phyloP scores from a whole-genome alignment of 495 filamentous ascomycete genomes.

The Trichoderma asperelloides region DNA sequence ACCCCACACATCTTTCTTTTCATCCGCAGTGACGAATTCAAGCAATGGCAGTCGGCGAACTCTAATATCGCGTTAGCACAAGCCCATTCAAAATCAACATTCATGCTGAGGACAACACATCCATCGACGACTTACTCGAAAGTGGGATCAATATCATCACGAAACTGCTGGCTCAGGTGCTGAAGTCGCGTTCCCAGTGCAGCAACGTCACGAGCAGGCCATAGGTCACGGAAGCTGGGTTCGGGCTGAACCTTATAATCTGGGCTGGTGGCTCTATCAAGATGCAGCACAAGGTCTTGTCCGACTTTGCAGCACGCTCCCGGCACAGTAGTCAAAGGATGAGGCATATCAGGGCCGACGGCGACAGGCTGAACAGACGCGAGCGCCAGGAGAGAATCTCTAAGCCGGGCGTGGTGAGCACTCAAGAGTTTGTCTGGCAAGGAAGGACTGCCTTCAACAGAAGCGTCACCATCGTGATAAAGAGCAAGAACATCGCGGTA shows the following conservation, averaged over 20 bases:
- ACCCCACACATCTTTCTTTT: neutral
- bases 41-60: neutral
- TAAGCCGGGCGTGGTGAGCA: neutral
- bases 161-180: neutral
- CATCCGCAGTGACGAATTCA: neutral
- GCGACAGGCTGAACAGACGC: neutral
- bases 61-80: neutral
- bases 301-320: conserved; percentile 6
- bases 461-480: neutral
- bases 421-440: neutral
- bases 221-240: neutral
- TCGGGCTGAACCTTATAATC: neutral
- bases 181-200: neutral
- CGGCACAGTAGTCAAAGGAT: neutral
- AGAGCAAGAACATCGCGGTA: neutral
- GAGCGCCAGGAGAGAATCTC: neutral
- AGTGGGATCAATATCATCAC: neutral
- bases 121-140: neutral
- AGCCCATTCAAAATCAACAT: neutral
- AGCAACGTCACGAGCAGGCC: neutral
- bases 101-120: neutral
- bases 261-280: neutral
- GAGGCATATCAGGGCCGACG: neutral
- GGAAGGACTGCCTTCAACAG: neutral
- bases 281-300: conserved; percentile 7